These are phyloP conservation scores for Tulasnella sp. DNA, from an alignment of 768 basidiomycete species.

Conservation along the genomic window DNA sequence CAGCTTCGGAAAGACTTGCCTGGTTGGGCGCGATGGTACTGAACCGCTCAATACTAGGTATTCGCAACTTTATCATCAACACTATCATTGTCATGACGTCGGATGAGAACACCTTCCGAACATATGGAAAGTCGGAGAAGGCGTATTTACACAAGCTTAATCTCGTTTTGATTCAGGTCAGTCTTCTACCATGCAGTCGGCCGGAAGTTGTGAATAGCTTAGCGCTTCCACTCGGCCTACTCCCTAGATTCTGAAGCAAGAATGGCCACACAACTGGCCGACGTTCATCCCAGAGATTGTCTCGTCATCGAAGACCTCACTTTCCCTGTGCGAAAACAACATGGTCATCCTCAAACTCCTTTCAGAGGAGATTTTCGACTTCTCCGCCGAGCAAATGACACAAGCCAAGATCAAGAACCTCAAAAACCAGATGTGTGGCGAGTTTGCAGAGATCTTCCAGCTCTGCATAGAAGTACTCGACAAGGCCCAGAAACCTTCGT, in stretches of 20 bases:
- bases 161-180: conserved; percentile 85
- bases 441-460: conserved; percentile 96
- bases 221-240: neutral
- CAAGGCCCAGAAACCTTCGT: conserved; percentile 89
- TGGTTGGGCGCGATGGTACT: neutral
- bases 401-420: conserved; percentile 95
- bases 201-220: neutral
- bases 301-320: conserved; percentile 91
- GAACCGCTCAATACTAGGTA: conserved; percentile 45
- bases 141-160: conserved; percentile 94
- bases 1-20: conserved; percentile 17
- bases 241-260: conserved; percentile 89
- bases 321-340: conserved; percentile 98
- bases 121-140: conserved; percentile 57
- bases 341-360: conserved; percentile 96
- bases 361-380: conserved; percentile 99
- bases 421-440: conserved; percentile 96
- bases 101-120: conserved; percentile 74
- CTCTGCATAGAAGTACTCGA: conserved; percentile 94
- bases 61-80: conserved; percentile 92
- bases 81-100: conserved; percentile 89
- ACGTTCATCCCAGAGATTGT: conserved; percentile 95
- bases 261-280: conserved; percentile 99
- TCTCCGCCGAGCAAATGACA: conserved; percentile 97
- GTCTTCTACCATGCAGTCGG: conserved; percentile 25